Evolutionary conservation across 805 yeast genomes (phyloP).

Genomic region (Barnettozyma siamensis): DNA sequence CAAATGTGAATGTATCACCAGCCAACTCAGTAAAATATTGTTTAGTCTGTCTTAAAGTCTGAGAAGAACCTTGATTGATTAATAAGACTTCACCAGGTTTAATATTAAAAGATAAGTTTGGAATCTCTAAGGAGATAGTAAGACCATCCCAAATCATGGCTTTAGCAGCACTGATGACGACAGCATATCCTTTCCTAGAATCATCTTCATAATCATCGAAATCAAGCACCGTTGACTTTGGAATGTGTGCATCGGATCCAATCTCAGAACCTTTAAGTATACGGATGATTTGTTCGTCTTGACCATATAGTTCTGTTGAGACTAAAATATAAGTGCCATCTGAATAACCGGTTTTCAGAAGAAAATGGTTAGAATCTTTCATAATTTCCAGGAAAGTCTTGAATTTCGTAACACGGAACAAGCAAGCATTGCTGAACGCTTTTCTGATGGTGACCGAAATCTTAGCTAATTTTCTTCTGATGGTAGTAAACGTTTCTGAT

Average conservation of each 20-base stretch:
- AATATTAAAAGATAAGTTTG: conserved; percentile 39
- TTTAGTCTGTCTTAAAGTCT: conserved; percentile 48
- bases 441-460: conserved; percentile 63
- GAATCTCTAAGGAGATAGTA: conserved; percentile 49
- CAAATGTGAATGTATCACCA: conserved; percentile 47
- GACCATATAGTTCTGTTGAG: conserved; percentile 40
- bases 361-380: conserved; percentile 62
- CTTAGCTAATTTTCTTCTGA: conserved; percentile 77
- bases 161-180: conserved; percentile 72
- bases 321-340: conserved; percentile 80
- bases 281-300: conserved; percentile 37
- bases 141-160: conserved; percentile 91
- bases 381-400: conserved; percentile 50
- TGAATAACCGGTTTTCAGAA: conserved; percentile 66
- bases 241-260: conserved; percentile 42
- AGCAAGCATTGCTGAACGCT: conserved; percentile 68
- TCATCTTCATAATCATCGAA: conserved; percentile 27
- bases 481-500: conserved; percentile 64
- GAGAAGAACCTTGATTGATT: conserved; percentile 64
- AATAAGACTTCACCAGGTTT: conserved; percentile 62
- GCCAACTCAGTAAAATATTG: conserved; percentile 52
- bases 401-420: conserved; percentile 49
- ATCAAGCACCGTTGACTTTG: conserved; percentile 16
- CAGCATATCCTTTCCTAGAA: conserved; percentile 48
- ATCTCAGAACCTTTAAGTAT: conserved; percentile 42